Conservation (phyloP, 345 rosid species). For the Moringa oleifera region DNA sequence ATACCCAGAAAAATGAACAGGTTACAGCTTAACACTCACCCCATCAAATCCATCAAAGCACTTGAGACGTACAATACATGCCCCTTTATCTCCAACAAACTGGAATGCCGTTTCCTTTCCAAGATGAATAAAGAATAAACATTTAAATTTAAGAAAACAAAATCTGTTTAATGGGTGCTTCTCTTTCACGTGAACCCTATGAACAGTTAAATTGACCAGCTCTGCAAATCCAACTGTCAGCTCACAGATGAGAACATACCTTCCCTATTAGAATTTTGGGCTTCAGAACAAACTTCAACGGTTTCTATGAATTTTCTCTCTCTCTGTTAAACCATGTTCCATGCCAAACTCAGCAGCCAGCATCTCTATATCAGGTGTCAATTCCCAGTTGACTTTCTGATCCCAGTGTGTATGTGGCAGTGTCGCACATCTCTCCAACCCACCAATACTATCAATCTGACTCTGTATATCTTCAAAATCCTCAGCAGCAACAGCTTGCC, state of each 20-base stretch:
- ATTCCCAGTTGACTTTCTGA: slow-evolving; percentile 41
- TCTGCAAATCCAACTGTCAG: not conserved
- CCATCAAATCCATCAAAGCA: slow-evolving; percentile 5
- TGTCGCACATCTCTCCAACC: slow-evolving; percentile 46
- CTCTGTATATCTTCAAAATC: slow-evolving; percentile 54
- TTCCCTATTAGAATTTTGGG: not conserved
- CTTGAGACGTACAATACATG: slow-evolving; percentile 7
- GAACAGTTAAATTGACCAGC: slow-evolving; percentile 6
- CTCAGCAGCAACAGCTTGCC: slow-evolving; percentile 53
- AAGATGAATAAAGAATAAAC: slow-evolving; percentile 4
- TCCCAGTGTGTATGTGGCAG: slow-evolving; percentile 32
- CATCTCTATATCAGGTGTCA: slow-evolving; percentile 30
- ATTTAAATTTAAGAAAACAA: too few relatives aligned
- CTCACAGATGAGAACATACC: slow-evolving; percentile 6
- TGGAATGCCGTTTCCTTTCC: slow-evolving; percentile 5
- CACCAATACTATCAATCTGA: slow-evolving; percentile 47
- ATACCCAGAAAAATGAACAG: slow-evolving; percentile 14
- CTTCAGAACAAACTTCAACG: slow-evolving; percentile 14
- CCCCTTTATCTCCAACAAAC: slow-evolving; percentile 12
- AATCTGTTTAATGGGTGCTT: slow-evolving; percentile 4
- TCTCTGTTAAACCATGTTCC: slow-evolving; percentile 27
- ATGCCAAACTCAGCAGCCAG: slow-evolving; percentile 42
- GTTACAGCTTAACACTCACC: slow-evolving; percentile 15
- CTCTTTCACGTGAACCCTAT: slow-evolving; percentile 8
- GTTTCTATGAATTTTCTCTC: slow-evolving; percentile 24